phyloP scores from a whole-genome alignment of 2,329 filamentous ascomycete species.

The Nannizziopsis barbatae region DNA sequence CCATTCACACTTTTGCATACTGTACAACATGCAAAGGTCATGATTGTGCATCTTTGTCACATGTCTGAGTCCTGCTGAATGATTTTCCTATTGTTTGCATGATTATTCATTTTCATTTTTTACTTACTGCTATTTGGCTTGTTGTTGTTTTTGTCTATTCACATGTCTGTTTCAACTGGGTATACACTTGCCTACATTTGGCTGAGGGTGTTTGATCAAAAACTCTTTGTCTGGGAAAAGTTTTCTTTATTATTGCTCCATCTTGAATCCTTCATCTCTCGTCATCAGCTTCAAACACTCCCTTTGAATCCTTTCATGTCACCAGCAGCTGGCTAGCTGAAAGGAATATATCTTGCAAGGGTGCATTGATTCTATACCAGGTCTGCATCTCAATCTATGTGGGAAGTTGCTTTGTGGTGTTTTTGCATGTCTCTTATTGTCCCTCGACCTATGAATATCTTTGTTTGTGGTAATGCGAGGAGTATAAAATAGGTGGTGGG shows the following conservation, averaged over 20 bases:
- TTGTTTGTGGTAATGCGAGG: too few species aligned
- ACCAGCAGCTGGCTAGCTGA: too few species aligned
- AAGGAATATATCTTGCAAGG: too few species aligned
- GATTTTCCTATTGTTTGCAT: constrained; percentile 5
- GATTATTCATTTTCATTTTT: not conserved
- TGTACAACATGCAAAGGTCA: not conserved
- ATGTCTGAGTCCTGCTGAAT: not conserved
- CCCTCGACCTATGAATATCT: too few species aligned
- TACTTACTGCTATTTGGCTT: not conserved
- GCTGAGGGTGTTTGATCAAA: not conserved
- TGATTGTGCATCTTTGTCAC: not conserved
- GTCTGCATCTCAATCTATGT: too few species aligned
- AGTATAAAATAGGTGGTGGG: too few species aligned
- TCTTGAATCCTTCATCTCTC: too few species aligned
- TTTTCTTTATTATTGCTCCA: not conserved
- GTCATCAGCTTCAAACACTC: too few species aligned
- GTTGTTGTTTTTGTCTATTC: not conserved
- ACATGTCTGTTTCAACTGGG: not conserved
- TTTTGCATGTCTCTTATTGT: too few species aligned
- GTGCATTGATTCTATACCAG: too few species aligned
- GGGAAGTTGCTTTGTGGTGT: too few species aligned
- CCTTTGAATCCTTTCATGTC: too few species aligned
- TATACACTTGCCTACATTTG: not conserved
- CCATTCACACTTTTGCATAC: not conserved
- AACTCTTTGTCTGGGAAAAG: not conserved